Conservation (phyloP, 2,329 filamentous ascomycete genomes). For the Graphiopsis chlorocephala region DNA sequence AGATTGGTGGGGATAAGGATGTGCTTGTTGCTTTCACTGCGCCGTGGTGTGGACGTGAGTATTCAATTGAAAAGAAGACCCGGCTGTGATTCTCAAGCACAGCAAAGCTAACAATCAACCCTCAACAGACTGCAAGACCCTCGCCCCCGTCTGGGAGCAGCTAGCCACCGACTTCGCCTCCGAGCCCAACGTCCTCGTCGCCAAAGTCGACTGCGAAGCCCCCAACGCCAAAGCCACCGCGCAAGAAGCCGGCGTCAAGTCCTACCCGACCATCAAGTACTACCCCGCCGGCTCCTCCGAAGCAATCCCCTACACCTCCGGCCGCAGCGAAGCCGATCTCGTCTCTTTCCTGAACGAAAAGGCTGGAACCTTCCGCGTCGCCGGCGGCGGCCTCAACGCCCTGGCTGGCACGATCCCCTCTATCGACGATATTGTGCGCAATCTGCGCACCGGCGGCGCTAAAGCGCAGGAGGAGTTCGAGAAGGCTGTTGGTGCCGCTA, state of each 20-base stretch:
- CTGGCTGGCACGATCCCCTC: constrained; percentile 77
- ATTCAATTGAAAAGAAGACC: neutral
- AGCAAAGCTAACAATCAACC: constrained; percentile 4
- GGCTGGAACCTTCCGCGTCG: constrained; percentile 78
- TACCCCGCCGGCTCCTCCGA: constrained; percentile 82
- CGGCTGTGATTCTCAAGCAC: neutral
- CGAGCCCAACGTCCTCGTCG: constrained; percentile 78
- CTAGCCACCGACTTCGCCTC: constrained; percentile 76
- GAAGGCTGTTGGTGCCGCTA: constrained; percentile 65
- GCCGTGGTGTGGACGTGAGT: constrained; percentile 97
- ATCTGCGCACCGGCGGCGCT: constrained; percentile 63
- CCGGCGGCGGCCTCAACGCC: constrained; percentile 75
- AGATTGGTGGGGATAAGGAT: constrained; percentile 80
- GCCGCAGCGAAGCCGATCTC: constrained; percentile 72
- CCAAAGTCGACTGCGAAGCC: constrained; percentile 92
- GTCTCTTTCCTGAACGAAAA: constrained; percentile 83
- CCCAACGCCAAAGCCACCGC: constrained; percentile 79
- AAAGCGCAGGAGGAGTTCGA: constrained; percentile 69
- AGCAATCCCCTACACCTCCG: constrained; percentile 68
- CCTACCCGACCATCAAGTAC: constrained; percentile 97
- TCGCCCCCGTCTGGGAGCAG: constrained; percentile 87
- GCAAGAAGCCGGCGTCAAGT: constrained; percentile 71
- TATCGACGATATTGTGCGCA: constrained; percentile 72
- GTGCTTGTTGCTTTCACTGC: constrained; percentile 96
- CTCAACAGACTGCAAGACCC: constrained; percentile 83